Base-by-base conservation (phyloP, 2,329 filamentous ascomycete genomes). In the Xylaria sp. region DNA sequence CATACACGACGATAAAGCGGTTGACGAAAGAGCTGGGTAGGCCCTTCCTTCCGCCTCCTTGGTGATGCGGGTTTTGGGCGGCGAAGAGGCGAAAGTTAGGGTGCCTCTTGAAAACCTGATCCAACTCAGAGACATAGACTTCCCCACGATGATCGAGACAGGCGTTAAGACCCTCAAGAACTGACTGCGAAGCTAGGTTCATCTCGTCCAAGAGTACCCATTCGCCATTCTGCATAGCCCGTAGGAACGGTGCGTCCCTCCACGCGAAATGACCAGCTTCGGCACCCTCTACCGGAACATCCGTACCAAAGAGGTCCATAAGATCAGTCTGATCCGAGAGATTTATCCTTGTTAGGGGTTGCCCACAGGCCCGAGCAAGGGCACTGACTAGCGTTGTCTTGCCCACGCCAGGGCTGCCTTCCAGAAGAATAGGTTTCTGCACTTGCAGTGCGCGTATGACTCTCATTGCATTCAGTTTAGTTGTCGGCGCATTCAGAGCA, bases 181-280 rank as follows among this genome's bases (percentile, higher is more conserved):
- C 94, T 4, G 95, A 97, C 78, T 99, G 96, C 0, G 95, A 98
- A 1, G 97, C 96, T 71, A 99, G 82, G 75, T 99, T 99, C 96
- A 99, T 99, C 83, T 99, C 96, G 76, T 99, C 96, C 0, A 99
- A 86, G 32, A 99, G 84, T 11, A 99, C 96, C 96, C 96, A 99
- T 74, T 97, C 93, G 32, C 96, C 96, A 66, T 89, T 92, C 78
- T 98, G 96, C 95, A 99, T 98, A 0, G 96, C 96, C 77, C 93
- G 92, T 21, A 99, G 83, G 78, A 99, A 98, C 0, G 96, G 94
- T 0, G 95, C 96, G 78, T 99, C 95, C 73, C 94, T 89, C 96
- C 96, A 99, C 1, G 93, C 91, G 77, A 99, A 99, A 68, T 93
- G 92, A 0, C 96, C 96, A 7, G 94, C 92, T 75, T 92, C 90